Evolutionary conservation across 1,139 yeast genomes (phyloP), one percentile per base, ranked within the genome.

Genomic region (Candida sanyaensis): DNA sequence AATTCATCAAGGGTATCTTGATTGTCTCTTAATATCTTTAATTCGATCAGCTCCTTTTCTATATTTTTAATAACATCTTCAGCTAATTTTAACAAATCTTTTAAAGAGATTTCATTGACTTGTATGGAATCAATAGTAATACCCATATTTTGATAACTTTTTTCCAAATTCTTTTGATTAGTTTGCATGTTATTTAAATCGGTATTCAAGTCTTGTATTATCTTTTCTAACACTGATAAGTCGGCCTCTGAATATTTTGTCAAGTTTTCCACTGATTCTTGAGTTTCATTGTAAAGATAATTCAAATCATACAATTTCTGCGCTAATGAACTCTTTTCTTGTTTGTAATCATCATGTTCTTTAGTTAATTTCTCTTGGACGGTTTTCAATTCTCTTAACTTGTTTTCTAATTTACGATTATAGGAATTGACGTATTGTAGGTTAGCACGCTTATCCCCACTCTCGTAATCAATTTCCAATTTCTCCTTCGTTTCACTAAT

Each of bases 331-430:
- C 73, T 69, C 59, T 88, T 89, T 49, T 84, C 85, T 26, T 74
- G 69, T 61, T 83, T 86, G 64, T 88, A 88, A 43, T 76, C 78
- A 29, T 78, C 73, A 60, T 88, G 90, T 55, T 87, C 91, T n/a
- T 73, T 65, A 0, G 87, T 78, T 43, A 88, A 67, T 23, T 73
- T 66, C 55, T 87, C 91, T 60, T 88, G 96, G 1, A 77, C 65
- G 44, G 72, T 75, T 53, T 86, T 87, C 53, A 89, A 71, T 52
- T 77, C 75, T 55, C 84, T 79, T 54, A 90, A 71, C 55, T 87
- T 85, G 9, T 68, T 65, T 58, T 88, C 96, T 8, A 88, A 69
- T 48, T 80, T 75, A 13, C 74, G 63, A 58, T 87, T 88, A 54
- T 80, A 81, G 3, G 73, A 68, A 49, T 81, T 80, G 21, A 86